Evolutionary conservation across 1,284 basidiomycete species (phyloP).

Genomic region (Termitomyces sp.): DNA sequence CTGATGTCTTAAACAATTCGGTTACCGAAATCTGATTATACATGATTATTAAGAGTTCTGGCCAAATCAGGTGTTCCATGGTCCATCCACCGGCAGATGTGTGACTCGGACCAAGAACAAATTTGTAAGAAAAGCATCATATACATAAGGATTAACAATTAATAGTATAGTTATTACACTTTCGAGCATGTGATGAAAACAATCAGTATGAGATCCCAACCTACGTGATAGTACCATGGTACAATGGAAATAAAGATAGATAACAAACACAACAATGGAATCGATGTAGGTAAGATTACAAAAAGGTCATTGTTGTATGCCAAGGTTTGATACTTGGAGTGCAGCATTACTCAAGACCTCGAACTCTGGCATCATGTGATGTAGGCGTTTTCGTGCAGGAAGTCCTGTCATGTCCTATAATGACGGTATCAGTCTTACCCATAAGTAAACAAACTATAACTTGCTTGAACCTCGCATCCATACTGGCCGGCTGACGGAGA

Average conservation of each 20-base stretch:
- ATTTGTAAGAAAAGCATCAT: too few relatives aligned
- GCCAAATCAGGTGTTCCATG: background rate
- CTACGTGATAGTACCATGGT: conserved; percentile 7
- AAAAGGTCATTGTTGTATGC: conserved; percentile 32
- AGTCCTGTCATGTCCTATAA: conserved; percentile 43
- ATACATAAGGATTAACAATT: background rate
- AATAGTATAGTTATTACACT: background rate
- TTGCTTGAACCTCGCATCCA: conserved; percentile 35
- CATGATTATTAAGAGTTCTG: too few relatives aligned
- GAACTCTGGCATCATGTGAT: conserved; percentile 54
- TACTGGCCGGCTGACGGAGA: conserved; percentile 30
- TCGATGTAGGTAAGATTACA: background rate
- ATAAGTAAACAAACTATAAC: background rate
- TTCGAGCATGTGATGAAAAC: background rate
- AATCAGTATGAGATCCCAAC: conserved; percentile 1
- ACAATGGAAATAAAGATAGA: conserved; percentile 15
- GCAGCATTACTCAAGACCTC: conserved; percentile 42
- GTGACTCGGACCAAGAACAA: too few relatives aligned
- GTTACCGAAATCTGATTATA: background rate
- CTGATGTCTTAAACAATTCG: background rate
- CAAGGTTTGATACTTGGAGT: conserved; percentile 44
- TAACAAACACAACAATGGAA: background rate
- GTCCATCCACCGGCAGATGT: too few relatives aligned
- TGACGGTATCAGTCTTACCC: conserved; percentile 16
- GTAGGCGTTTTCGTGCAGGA: conserved; percentile 54